A percentile compares a stretch with the other conserved stretches of the same genome.
These are phyloP conservation scores for Sechiopsis laciniata DNA, from an alignment of 306 rosid species.

Conservation along the genomic window DNA sequence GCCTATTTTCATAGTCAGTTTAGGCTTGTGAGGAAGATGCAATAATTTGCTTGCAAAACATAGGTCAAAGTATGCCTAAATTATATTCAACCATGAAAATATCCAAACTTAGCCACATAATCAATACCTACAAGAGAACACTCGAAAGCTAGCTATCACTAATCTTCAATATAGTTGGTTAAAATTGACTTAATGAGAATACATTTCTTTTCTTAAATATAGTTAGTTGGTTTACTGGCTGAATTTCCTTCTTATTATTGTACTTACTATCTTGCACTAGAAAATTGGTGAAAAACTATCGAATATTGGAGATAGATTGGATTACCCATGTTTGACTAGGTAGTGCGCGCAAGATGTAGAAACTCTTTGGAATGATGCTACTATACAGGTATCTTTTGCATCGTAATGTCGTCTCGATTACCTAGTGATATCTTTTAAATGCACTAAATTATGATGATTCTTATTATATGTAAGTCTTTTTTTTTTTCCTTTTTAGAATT, in stretches of 20 bases:
- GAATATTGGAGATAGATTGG: slow-evolving; percentile 72
- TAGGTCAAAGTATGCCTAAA: no score
- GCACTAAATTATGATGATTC: no score
- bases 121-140: background rate
- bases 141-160: background rate
- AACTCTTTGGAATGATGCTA: slow-evolving; percentile 76
- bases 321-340: slow-evolving; percentile 69
- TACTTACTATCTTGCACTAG: slow-evolving; percentile 30
- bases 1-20: no score
- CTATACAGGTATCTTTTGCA: slow-evolving; percentile 64
- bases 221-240: background rate
- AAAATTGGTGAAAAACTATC: slow-evolving; percentile 77
- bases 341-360: slow-evolving; percentile 82
- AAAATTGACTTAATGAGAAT: background rate
- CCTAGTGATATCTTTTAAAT: slow-evolving; percentile 13
- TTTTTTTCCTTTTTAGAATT: background rate
- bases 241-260: background rate
- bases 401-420: slow-evolving; percentile 22
- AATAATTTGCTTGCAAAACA: no score
- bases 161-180: background rate
- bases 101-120: background rate
- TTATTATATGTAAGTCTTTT: no score
- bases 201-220: background rate
- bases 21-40: no score
- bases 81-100: no score